phyloP scores from a whole-genome alignment of 495 filamentous ascomycete genomes.

The Penicillium argentinense region DNA sequence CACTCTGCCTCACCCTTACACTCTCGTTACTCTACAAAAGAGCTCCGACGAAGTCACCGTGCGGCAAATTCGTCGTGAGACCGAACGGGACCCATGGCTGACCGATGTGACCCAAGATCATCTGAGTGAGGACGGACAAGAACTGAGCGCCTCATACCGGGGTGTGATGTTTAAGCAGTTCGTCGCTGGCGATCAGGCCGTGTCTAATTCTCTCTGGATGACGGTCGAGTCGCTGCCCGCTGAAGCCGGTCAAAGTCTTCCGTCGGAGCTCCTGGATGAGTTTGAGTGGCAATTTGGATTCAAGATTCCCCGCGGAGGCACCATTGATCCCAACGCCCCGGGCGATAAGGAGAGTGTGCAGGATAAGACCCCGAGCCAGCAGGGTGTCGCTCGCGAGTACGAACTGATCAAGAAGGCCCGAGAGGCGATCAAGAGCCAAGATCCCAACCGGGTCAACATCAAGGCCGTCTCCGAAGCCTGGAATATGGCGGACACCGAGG shows the following conservation, averaged over 20 bases:
- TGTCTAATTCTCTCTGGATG: constrained; percentile 71
- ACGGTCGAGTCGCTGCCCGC: constrained; percentile 64
- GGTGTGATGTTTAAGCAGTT: constrained; percentile 77
- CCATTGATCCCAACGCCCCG: constrained; percentile 52
- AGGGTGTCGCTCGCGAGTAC: constrained; percentile 55
- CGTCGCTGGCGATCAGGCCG: constrained; percentile 63
- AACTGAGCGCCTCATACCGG: constrained; percentile 59
- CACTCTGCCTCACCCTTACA: constrained; percentile 88
- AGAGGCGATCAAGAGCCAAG: constrained; percentile 46
- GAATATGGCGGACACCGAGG: constrained; percentile 91
- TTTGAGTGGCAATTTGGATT: constrained; percentile 92
- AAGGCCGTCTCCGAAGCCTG: constrained; percentile 77
- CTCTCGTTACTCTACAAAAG: constrained; percentile 62
- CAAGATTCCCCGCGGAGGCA: constrained; percentile 58
- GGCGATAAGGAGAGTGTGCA: constrained; percentile 47
- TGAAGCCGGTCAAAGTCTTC: constrained; percentile 41
- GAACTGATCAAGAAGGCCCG: constrained; percentile 61
- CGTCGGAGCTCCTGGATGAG: constrained; percentile 52
- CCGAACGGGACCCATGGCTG: constrained; percentile 80
- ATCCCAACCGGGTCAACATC: constrained; percentile 37
- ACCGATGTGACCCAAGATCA: constrained; percentile 67
- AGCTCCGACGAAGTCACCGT: constrained; percentile 56
- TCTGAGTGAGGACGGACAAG: constrained; percentile 56
- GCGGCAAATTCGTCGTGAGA: constrained; percentile 70
- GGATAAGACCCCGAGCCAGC: constrained; percentile 43